Evolutionary conservation across 148 eudicot species (phyloP).

Genomic region (Rhododendron simsii): DNA sequence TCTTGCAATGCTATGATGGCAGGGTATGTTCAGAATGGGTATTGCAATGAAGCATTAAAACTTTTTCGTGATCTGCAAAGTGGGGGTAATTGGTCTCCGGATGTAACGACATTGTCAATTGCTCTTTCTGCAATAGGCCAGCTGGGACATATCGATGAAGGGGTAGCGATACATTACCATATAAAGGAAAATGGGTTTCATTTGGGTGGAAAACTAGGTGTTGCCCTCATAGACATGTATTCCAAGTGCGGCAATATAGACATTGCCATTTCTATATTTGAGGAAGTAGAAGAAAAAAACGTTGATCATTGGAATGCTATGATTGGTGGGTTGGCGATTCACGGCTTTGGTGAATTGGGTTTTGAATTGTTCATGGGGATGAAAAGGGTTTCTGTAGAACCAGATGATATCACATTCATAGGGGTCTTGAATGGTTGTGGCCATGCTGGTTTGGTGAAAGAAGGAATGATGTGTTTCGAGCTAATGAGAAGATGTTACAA

Average conservation of each 20-base stretch:
- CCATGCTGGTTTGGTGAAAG: slow-evolving; percentile 69
- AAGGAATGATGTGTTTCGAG: slow-evolving; percentile 67
- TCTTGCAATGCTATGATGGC: slow-evolving; percentile 68
- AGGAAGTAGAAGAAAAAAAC: slow-evolving; percentile 28
- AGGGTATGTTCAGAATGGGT: slow-evolving; percentile 60
- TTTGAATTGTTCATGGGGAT: slow-evolving; percentile 58
- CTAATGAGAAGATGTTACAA: slow-evolving; percentile 60
- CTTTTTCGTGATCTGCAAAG: slow-evolving; percentile 39
- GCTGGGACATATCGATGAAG: slow-evolving; percentile 51
- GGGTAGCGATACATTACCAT: slow-evolving; percentile 42
- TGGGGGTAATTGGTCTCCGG: slow-evolving; percentile 34
- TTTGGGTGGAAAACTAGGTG: slow-evolving; percentile 56
- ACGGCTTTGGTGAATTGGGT: slow-evolving; percentile 60
- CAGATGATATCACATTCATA: slow-evolving; percentile 73
- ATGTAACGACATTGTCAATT: slow-evolving; percentile 44
- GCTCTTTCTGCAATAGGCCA: slow-evolving; percentile 66
- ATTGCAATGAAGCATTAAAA: slow-evolving; percentile 43
- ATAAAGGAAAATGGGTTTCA: slow-evolving; percentile 31
- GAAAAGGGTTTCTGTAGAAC: slow-evolving; percentile 38
- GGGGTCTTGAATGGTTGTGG: slow-evolving; percentile 66
- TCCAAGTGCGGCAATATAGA: slow-evolving; percentile 74
- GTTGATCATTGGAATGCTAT: slow-evolving; percentile 86
- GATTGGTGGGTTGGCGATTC: slow-evolving; percentile 73
- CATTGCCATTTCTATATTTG: slow-evolving; percentile 45
- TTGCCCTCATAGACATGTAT: slow-evolving; percentile 82